Conservation (phyloP, 2,329 filamentous ascomycete species). For the Colletotrichum coccodes region DNA sequence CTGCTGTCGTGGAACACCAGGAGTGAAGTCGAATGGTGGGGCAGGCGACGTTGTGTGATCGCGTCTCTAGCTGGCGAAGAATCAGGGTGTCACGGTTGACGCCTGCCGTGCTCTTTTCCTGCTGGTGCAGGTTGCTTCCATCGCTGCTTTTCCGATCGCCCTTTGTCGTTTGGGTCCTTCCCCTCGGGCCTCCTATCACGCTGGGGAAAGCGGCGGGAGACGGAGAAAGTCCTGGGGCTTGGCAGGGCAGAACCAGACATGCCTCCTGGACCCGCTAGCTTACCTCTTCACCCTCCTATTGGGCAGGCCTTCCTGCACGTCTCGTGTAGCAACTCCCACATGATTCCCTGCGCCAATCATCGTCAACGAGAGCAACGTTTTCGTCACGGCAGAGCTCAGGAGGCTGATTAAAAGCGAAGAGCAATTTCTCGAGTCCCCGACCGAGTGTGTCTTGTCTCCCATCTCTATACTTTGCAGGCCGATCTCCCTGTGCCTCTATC, state of each 20-base stretch:
- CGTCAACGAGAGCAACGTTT: conserved; percentile 11
- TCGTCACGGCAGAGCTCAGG: neutral
- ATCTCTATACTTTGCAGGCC: neutral
- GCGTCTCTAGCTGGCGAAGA: too few relatives aligned
- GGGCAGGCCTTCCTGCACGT: conserved; percentile 33
- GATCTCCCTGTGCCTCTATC: neutral
- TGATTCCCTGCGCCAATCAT: conserved; percentile 14
- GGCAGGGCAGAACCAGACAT: neutral
- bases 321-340: conserved; percentile 35
- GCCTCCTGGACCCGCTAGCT: neutral
- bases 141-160: neutral
- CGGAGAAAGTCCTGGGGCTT: neutral
- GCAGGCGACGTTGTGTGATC: neutral
- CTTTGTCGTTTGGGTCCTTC: neutral
- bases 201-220: neutral
- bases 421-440: neutral
- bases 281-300: conserved; percentile 29
- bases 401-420: conserved; percentile 3
- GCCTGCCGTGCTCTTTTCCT: neutral
- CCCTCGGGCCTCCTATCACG: neutral
- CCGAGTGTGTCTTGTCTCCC: neutral
- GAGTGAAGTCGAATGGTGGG: neutral
- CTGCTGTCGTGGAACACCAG: neutral
- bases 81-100: neutral
- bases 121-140: neutral